phyloP scores from a whole-genome alignment of 192 early-diverging fungal genomes.

The Spinellus fusiger region DNA sequence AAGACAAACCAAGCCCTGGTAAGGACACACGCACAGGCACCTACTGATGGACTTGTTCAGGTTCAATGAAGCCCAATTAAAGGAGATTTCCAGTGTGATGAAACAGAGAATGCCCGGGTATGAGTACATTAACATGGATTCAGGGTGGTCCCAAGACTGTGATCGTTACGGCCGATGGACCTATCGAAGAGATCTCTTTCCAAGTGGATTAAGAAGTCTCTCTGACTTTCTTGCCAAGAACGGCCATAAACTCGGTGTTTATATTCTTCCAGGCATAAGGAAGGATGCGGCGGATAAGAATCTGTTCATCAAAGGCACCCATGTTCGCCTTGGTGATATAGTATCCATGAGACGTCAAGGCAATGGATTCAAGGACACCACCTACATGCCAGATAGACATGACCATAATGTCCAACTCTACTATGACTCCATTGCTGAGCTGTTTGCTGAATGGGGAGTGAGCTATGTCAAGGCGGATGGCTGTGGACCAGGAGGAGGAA shows the following conservation, averaged over 20 bases:
- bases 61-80: constrained; percentile 24
- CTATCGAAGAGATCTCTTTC: constrained; percentile 24
- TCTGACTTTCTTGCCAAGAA: constrained; percentile 18
- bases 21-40: not conserved
- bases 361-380: constrained; percentile 24
- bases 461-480: constrained; percentile 28
- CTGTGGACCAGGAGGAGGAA: constrained; percentile 28
- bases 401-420: constrained; percentile 2
- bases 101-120: constrained; percentile 22
- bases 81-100: constrained; percentile 25
- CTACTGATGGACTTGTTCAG: not conserved
- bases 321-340: not conserved
- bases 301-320: constrained; percentile 11
- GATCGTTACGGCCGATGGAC: constrained; percentile 28
- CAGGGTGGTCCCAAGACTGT: constrained; percentile 26
- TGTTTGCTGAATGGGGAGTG: constrained; percentile 24
- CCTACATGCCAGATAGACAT: constrained; percentile 21
- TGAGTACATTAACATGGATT: constrained; percentile 32
- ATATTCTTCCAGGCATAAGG: constrained; percentile 28
- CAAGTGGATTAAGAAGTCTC: constrained; percentile 14
- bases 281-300: constrained; percentile 11
- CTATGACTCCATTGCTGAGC: constrained; percentile 24
- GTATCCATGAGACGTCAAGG: constrained; percentile 5
- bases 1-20: constrained; percentile 24
- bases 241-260: constrained; percentile 26